A percentile compares a stretch with the other conserved stretches of the same genome.
phyloP scores from a whole-genome alignment of 225 moss, liverwort and hornwort species.

The Polytrichum commune region DNA sequence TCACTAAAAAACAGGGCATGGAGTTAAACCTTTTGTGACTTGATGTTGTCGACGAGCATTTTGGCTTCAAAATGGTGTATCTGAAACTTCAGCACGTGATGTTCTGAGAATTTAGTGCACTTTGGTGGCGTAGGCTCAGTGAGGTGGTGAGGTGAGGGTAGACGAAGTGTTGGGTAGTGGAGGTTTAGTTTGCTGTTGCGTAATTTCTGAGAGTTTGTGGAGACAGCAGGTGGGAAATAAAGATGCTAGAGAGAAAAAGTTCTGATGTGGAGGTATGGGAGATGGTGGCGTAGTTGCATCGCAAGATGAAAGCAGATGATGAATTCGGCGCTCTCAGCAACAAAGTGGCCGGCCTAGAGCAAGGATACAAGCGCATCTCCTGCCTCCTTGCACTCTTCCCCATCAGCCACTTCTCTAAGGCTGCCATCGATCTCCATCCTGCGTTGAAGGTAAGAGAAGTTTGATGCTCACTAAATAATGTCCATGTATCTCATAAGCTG shows the following conservation, averaged over 20 bases:
- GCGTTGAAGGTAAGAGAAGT: constrained; percentile 40
- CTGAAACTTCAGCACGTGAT: too few relatives aligned
- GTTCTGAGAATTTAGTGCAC: too few relatives aligned
- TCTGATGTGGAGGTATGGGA: constrained; percentile 17
- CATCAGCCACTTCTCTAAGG: constrained; percentile 23
- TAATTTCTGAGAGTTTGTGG: neutral
- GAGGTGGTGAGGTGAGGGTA: too few relatives aligned
- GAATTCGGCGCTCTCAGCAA: constrained; percentile 49
- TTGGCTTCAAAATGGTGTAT: too few relatives aligned
- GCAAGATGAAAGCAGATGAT: constrained; percentile 62
- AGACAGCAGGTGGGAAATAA: constrained; percentile 5
- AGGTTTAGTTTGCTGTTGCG: too few relatives aligned
- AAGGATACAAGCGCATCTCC: constrained; percentile 56
- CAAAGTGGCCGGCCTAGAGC: constrained; percentile 59
- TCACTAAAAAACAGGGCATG: neutral
- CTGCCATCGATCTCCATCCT: constrained; percentile 34
- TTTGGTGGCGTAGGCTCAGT: too few relatives aligned
- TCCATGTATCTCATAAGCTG: too few relatives aligned
- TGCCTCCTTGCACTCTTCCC: constrained; percentile 52
- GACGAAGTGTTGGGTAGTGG: too few relatives aligned
- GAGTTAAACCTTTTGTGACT: too few relatives aligned
- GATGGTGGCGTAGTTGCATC: constrained; percentile 48
- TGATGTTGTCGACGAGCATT: too few relatives aligned
- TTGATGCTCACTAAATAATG: too few relatives aligned
- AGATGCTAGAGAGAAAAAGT: constrained; percentile 1